Evolutionary conservation across 2,329 filamentous ascomycete species (phyloP).

Genomic region (Calonectria pseudoturangicola): DNA sequence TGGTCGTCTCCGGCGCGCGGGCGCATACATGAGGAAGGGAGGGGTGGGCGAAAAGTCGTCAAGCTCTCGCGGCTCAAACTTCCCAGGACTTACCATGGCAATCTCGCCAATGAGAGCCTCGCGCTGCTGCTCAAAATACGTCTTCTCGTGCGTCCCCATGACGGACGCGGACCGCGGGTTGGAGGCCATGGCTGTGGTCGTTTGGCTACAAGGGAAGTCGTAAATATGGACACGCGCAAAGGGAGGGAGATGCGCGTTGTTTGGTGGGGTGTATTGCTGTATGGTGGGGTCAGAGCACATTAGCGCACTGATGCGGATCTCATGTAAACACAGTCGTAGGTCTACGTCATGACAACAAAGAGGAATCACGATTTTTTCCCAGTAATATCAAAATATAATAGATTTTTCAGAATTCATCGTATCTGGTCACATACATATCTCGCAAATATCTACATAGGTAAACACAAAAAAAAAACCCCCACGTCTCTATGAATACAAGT

Average conservation of each 20-base stretch:
- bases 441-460: constrained; percentile 29
- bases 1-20: not conserved
- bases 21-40: not conserved
- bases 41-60: not conserved
- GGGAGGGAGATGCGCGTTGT: constrained; percentile 31
- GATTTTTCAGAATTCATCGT: constrained; percentile 19
- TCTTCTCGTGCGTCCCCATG: constrained; percentile 64
- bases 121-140: constrained; percentile 86
- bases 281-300: constrained; percentile 29
- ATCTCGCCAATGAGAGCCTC: constrained; percentile 83
- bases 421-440: constrained; percentile 27
- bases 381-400: not conserved
- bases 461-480: constrained; percentile 28
- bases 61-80: not conserved
- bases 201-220: not conserved
- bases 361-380: not conserved
- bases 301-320: not conserved
- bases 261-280: constrained; percentile 21
- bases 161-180: constrained; percentile 54
- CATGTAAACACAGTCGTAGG: not conserved
- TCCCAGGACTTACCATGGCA: constrained; percentile 73
- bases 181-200: constrained; percentile 56
- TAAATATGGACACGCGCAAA: constrained; percentile 34
- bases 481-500: constrained; percentile 33
- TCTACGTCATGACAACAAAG: constrained; percentile 10